These are phyloP conservation scores for Heliamphora pulchella DNA, from an alignment of 179 eudicot genomes.

Conservation along the genomic window DNA sequence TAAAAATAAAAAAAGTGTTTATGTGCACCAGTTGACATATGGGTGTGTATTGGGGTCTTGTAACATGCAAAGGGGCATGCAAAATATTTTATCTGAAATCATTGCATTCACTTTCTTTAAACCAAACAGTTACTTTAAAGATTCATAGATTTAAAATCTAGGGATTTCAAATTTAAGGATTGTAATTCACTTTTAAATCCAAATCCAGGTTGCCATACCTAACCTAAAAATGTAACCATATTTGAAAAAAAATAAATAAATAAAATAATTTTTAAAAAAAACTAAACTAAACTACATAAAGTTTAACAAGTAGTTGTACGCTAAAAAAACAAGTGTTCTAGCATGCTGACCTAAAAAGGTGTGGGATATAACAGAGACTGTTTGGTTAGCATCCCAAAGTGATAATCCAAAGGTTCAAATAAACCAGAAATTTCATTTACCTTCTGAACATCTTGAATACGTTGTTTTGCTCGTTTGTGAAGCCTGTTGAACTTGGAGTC, in stretches of 20 bases:
- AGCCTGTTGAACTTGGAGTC: constrained; percentile 90
- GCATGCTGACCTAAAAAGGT: background rate
- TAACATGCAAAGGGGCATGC: too few species aligned
- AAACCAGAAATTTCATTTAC: constrained; percentile 32
- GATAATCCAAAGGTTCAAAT: background rate
- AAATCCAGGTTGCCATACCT: background rate
- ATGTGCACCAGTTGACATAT: too few species aligned
- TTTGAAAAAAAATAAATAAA: too few species aligned
- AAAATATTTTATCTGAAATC: too few species aligned
- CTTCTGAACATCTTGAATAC: constrained; percentile 97
- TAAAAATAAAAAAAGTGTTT: too few species aligned
- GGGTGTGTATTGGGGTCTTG: too few species aligned
- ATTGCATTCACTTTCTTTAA: too few species aligned
- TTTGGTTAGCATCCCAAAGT: constrained; percentile 3
- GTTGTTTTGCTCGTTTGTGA: constrained; percentile 97
- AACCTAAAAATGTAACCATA: background rate
- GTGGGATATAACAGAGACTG: background rate
- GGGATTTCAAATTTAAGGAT: background rate
- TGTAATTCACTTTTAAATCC: background rate
- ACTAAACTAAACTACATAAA: background rate
- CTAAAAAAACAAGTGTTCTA: background rate
- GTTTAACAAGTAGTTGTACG: background rate
- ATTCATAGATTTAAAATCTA: background rate
- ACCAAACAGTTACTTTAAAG: too few species aligned
- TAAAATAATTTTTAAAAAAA: background rate